Conservation (phyloP, 768 basidiomycete species). For the Piloderma croceum region DNA sequence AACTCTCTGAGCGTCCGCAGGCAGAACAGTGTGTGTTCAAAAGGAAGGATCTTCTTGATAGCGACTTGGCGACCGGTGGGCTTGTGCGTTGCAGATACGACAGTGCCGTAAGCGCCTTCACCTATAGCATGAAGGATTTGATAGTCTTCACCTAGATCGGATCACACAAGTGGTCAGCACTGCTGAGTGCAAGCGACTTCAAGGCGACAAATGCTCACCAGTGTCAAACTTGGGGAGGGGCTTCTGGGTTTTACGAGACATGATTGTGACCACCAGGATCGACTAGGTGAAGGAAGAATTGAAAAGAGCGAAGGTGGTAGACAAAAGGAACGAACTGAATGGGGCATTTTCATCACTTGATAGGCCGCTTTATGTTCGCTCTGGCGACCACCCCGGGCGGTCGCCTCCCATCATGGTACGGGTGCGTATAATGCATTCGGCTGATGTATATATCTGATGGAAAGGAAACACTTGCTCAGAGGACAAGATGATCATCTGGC, state of each 20-base stretch:
- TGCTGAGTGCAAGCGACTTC: not conserved
- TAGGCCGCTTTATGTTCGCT: no score
- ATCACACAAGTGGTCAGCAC: no score
- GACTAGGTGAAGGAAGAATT: constrained; percentile 36
- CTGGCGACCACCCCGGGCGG: no score
- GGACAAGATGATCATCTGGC: no score
- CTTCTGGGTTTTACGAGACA: constrained; percentile 58
- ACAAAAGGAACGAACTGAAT: constrained; percentile 1
- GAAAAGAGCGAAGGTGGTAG: not conserved
- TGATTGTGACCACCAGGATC: constrained; percentile 40
- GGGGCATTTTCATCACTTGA: not conserved
- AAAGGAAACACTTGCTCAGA: no score
- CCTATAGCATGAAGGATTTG: constrained; percentile 69
- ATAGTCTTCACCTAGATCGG: constrained; percentile 58
- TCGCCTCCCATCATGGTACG: no score
- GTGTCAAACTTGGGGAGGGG: constrained; percentile 70
- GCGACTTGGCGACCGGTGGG: constrained; percentile 81
- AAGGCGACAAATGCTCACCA: constrained; percentile 34
- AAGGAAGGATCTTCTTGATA: constrained; percentile 93
- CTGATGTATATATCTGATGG: no score
- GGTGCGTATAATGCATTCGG: no score
- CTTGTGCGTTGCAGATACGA: constrained; percentile 82
- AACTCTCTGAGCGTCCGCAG: constrained; percentile 86
- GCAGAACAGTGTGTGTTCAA: constrained; percentile 91
- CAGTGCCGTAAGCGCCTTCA: constrained; percentile 87